A percentile compares a stretch with the other conserved stretches of the same genome.
Conservation (phyloP, 768 basidiomycete genomes). For the Daedaleopsis sinensis region DNA sequence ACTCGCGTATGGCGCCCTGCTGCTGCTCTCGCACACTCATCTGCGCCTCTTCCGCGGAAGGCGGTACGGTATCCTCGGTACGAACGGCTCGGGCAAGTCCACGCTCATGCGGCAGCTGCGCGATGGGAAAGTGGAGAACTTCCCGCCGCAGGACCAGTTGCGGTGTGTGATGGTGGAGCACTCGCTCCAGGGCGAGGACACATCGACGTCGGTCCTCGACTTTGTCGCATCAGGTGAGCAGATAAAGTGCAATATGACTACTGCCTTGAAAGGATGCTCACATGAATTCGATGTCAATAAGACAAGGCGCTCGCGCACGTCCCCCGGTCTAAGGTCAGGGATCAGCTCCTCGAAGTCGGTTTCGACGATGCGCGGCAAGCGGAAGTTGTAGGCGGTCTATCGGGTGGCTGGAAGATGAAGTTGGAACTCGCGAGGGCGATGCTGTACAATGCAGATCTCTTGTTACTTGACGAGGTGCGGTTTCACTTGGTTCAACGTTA, state of each 20-base stretch:
- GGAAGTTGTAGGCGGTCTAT: slow-evolving; percentile 85
- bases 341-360: slow-evolving; percentile 84
- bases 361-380: slow-evolving; percentile 87
- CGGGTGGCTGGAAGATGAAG: slow-evolving; percentile 99
- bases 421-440: slow-evolving; percentile 94
- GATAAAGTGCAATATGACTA: neutral
- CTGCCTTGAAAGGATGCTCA: neutral
- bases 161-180: slow-evolving; percentile 98
- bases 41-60: slow-evolving; percentile 88
- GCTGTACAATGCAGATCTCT: slow-evolving; percentile 90
- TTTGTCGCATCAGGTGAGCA: slow-evolving; percentile 83
- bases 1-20: slow-evolving; percentile 91
- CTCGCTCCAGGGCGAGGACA: slow-evolving; percentile 92
- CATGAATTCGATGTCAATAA: slow-evolving; percentile 29
- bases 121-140: slow-evolving; percentile 95
- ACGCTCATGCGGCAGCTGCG: slow-evolving; percentile 95
- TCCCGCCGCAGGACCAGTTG: slow-evolving; percentile 85
- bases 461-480: slow-evolving; percentile 80
- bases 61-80: slow-evolving; percentile 93
- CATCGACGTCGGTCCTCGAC: slow-evolving; percentile 78
- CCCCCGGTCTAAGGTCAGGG: slow-evolving; percentile 71
- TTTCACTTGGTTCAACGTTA: neutral
- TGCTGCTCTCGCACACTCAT: slow-evolving; percentile 92
- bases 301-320: slow-evolving; percentile 70
- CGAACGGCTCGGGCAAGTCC: slow-evolving; percentile 96